Base-by-base conservation (phyloP, 31 red algal genomes). In the Porphyra umbilicalis region DNA sequence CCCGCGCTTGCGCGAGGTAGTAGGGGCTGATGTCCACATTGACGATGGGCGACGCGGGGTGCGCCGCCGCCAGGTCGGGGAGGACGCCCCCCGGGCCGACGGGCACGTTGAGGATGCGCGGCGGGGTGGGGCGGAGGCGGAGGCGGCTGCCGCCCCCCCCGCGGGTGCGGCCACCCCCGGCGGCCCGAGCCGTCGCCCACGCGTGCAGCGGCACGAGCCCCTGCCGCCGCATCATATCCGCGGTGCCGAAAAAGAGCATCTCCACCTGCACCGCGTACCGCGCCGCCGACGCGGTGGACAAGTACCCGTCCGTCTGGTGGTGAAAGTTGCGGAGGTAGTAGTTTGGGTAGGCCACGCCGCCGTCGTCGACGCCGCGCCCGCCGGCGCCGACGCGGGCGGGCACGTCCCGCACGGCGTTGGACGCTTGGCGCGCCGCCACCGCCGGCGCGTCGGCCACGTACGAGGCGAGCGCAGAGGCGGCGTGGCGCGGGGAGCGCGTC, bases 291-390 rank as follows among this genome's bases (percentile, higher is more conserved):
- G 35, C 34, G 3, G 90, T 87, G 4, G 89, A 92, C 57, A 96
- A 31, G 81, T 91, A 96, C 29, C 94, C 94, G 77, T 96, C 90
- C 1, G 89, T 88, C 42, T 96, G 94, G 79, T 77, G 85, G 78
- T 96, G 94, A 83, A 89, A 96, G 30, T 75, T 92, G 29, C 88
- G 82, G 77, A 68, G 37, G 82, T 96, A 96, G 81, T 96, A 96
- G 5, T 85, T 36, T 5, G 94, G 94, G 25, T 82, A 89, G 39
- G 39, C 9, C 39, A 13, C 13, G 39, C 9, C 39, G 8, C 9
- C 9, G 13, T 10, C 39, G 39, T 8, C 39, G 13, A 13, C 39
- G 9, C 13, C 39, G 9, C 8, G 9, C 39, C 39, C 39, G 39
- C 9, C 13, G 9, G 39, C 13, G 39, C 39, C n/a, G n/a, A n/a